Conservation (phyloP, 139 green algal genomes). For the Volvox africanus region DNA sequence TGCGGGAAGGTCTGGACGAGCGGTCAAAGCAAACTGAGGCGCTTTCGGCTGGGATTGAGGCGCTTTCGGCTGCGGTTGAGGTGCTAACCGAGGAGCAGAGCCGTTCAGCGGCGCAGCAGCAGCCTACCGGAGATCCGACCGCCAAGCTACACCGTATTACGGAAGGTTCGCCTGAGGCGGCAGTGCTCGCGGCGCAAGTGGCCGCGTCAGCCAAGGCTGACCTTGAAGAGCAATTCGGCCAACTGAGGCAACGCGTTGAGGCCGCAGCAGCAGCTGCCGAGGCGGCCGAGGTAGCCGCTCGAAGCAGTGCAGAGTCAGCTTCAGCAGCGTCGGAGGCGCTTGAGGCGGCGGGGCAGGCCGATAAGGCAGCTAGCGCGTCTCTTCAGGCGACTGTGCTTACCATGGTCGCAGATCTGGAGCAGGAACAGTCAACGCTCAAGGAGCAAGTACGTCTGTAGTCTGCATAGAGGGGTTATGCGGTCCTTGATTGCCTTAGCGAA, state of each 20-base stretch:
- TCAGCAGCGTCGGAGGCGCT: not conserved
- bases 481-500: too few relatives aligned
- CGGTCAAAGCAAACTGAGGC: not conserved
- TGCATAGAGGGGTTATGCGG: too few relatives aligned
- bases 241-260: slow-evolving; percentile 4
- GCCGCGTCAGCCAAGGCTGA: slow-evolving; percentile 6
- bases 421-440: not conserved
- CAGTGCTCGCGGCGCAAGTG: not conserved
- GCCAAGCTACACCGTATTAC: not conserved
- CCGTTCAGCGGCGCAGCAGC: not conserved
- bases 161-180: not conserved
- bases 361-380: too few relatives aligned
- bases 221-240: slow-evolving; percentile 20
- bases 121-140: not conserved
- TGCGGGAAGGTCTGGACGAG: not conserved
- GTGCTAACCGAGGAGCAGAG: not conserved
- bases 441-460: slow-evolving; percentile 9
- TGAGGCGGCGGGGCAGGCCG: not conserved
- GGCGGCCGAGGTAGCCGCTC: slow-evolving; percentile 4
- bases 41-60: not conserved
- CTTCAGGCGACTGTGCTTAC: slow-evolving; percentile 6
- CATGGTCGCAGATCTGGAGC: slow-evolving; percentile 24
- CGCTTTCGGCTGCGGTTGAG: not conserved
- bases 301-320: not conserved
- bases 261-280: not conserved